Conservation (phyloP, 441 rosid species). For the Jatropha multifida region DNA sequence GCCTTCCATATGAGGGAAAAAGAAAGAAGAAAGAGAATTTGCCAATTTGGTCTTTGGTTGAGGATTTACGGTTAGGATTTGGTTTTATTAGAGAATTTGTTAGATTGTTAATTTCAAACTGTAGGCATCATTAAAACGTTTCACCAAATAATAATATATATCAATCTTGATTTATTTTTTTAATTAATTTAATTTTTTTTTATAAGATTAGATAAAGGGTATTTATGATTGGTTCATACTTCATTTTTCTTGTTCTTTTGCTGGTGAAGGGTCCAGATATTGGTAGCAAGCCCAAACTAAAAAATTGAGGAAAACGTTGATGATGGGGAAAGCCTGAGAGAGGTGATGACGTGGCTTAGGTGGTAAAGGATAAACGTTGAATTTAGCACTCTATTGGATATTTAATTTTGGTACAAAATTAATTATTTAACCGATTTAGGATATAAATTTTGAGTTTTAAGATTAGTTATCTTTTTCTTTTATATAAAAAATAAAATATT, state of each 20-base stretch:
- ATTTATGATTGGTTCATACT: background rate
- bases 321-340: background rate
- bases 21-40: background rate
- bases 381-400: too few species aligned
- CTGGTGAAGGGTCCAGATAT: background rate
- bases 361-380: too few species aligned
- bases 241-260: background rate
- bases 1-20: slow-evolving; percentile 15
- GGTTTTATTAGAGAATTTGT: background rate
- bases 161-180: background rate
- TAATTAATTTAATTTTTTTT: background rate
- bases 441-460: too few species aligned
- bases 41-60: too few species aligned
- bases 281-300: background rate
- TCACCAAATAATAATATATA: background rate
- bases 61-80: background rate
- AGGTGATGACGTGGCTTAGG: background rate
- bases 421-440: too few species aligned
- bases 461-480: too few species aligned
- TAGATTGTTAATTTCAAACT: background rate
- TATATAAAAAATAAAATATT: too few species aligned
- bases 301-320: background rate
- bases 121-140: background rate
- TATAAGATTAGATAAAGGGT: background rate
- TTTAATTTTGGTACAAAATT: too few species aligned